Base-by-base conservation (phyloP, 192 early-diverging fungal genomes). In the Backusella circina region DNA sequence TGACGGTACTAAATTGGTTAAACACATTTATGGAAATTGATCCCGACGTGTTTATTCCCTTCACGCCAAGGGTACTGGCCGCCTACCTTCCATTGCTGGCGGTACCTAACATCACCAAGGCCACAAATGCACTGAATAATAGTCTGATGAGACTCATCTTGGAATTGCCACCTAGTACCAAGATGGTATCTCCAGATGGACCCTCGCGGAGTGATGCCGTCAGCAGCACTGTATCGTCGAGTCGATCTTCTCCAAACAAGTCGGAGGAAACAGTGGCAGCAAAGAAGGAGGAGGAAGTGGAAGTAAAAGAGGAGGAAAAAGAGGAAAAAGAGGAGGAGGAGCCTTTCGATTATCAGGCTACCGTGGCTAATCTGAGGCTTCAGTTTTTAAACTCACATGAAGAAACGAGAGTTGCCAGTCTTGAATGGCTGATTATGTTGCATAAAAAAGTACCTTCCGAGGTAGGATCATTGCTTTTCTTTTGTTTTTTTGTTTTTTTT, bases 381-480 rank as follows among this genome's bases (percentile, higher is more conserved):
- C 92, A 93, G 72, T 92, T 93, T 72, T 84, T 90, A 67, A 93
- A 98, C 80, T 93, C 93, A 71, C 91, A 94, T 72, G 97, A 99
- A 77, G 95, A 95, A 70, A 97, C 98, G 0, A 86, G 97, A 37
- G 88, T 96, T 1, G 93, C 95, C 0, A 92, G 93, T 37, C 84
- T 99, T 79, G 96, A 97, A 33, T 99, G 98, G 98, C 84, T 99
- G 8, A 78, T 96, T 23, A 95, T 99, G 90, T 81, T 99, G 51
- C 97, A 99, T 77, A 93, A 91, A 65, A 96, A 97, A 77, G 92
- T 95, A 13, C 96, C 97, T 0, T 89, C 87, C 69, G 85, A 88
- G 84, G 89, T 92, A 70, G 28, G 18, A 0, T 41, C n/a, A n/a
- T n/a, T n/a, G n/a, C n/a, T n/a, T n/a, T n/a, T n/a, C n/a, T n/a